Evolutionary conservation across 2,329 filamentous ascomycete species (phyloP).

Genomic region (Colletotrichum destructivum): DNA sequence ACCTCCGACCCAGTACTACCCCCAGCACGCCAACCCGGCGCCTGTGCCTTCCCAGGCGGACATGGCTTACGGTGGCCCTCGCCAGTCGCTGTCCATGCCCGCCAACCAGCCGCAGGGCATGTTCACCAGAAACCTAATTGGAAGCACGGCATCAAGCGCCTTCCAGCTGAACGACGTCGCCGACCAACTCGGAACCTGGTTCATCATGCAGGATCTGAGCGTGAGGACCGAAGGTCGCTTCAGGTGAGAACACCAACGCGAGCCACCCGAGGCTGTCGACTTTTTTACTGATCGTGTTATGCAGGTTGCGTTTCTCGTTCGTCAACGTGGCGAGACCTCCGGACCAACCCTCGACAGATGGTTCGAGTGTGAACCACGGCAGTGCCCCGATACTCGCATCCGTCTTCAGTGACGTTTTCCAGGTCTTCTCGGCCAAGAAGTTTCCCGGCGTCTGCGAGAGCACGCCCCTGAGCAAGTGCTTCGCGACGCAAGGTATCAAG

Average conservation of each 20-base stretch:
- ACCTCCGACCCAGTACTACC: constrained; percentile 56
- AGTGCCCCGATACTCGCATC: constrained; percentile 87
- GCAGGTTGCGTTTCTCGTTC: constrained; percentile 78
- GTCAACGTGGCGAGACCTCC: constrained; percentile 75
- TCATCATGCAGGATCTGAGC: constrained; percentile 94
- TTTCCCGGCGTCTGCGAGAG: constrained; percentile 98
- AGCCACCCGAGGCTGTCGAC: neutral
- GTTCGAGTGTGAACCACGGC: constrained; percentile 75
- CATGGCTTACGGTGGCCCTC: constrained; percentile 46
- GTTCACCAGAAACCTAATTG: constrained; percentile 96
- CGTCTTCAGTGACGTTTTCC: constrained; percentile 90
- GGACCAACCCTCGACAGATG: constrained; percentile 52
- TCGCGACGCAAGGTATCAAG: constrained; percentile 95
- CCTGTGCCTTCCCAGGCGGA: constrained; percentile 48
- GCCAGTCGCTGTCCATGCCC: constrained; percentile 52
- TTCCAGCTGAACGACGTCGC: constrained; percentile 85
- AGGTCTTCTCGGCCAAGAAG: constrained; percentile 97
- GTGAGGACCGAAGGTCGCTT: constrained; percentile 94
- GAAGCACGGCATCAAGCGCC: constrained; percentile 90
- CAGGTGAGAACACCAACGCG: constrained; percentile 71
- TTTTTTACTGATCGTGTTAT: constrained; percentile 14
- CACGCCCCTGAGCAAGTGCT: constrained; percentile 90
- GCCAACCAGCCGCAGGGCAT: constrained; percentile 79
- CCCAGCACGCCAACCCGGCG: constrained; percentile 50
- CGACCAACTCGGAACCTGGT: constrained; percentile 93